Evolutionary conservation across 768 basidiomycete genomes (phyloP), one percentile per base, ranked within the genome.

Genomic region (Tulasnella sp.): DNA sequence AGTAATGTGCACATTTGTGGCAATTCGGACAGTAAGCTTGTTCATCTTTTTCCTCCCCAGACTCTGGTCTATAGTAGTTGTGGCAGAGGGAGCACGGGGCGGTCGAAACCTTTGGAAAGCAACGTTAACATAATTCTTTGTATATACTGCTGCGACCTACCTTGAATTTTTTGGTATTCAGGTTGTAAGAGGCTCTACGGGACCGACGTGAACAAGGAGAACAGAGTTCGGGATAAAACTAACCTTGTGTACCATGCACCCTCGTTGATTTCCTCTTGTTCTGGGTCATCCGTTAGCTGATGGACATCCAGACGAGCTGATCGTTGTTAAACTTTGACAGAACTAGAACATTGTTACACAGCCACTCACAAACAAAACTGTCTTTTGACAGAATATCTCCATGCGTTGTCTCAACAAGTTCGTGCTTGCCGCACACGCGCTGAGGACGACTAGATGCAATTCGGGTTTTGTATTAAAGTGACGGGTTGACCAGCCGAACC

Each of bases 21-120:
- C 71, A 72, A 13, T 23, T 29, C 4, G 71, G 71, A 39, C 71
- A 72, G 37, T 72, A 72, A 18, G 39, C 44, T 40, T 72, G 71
- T 35, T n/a, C 26, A 37, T 72, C 71, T 13, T 67, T 18, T 5
- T 6, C 10, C 61, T 42, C 16, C 37, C 15, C 39, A 15, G 44
- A 26, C 23, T 72, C 71, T 37, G 71, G 71, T 11, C 26, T 42
- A 37, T 72, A 72, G 29, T 40, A 42, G 9, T 7, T 16, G 1
- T 46, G 5, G 37, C 71, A 72, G 16, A 72, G 10, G 9, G 5
- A 5, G 29, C 71, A 72, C 7, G 71, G 20, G 20, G 29, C n/a
- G 3, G 71, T 40, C 11, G 37, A 23, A 2, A 72, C 20, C 71
- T 72, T n/a, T 6, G n/a, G 26, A 26, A 13, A 20, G 1, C 39